Evolutionary conservation across 306 rosid genomes (phyloP).

Genomic region (Prunus campanulata): DNA sequence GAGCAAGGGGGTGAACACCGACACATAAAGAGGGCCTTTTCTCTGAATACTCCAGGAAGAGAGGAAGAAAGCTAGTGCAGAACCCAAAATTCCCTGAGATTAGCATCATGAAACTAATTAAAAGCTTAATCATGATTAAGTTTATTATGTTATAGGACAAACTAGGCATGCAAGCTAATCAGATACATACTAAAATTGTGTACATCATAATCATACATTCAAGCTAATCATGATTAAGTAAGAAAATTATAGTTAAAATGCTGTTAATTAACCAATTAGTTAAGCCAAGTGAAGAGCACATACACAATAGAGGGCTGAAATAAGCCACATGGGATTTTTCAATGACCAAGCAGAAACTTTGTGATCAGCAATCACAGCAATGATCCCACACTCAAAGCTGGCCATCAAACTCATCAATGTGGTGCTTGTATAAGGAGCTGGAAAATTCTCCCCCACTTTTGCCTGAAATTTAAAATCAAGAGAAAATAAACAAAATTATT

Average conservation of each 20-base stretch:
- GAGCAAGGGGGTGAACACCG: slow-evolving; percentile 65
- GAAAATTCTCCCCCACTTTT: slow-evolving; percentile 47
- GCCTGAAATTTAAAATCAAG: slow-evolving; percentile 44
- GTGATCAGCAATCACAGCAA: slow-evolving; percentile 49
- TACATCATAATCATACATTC: too few species aligned
- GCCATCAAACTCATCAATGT: slow-evolving; percentile 54
- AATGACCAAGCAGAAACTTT: slow-evolving; percentile 58
- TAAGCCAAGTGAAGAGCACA: background rate
- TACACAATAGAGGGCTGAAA: slow-evolving; percentile 61
- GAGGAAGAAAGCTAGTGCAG: slow-evolving; percentile 46
- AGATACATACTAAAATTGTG: too few species aligned
- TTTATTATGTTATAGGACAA: background rate
- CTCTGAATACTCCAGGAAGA: slow-evolving; percentile 65
- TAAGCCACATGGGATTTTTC: slow-evolving; percentile 35
- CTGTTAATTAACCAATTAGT: too few species aligned
- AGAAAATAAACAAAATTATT: background rate
- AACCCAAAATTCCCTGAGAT: slow-evolving; percentile 58
- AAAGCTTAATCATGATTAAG: background rate
- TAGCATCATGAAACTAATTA: background rate
- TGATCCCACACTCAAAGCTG: slow-evolving; percentile 53
- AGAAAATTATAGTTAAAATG: too few species aligned
- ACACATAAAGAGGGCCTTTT: slow-evolving; percentile 74
- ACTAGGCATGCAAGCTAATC: too few species aligned
- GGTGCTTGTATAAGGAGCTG: slow-evolving; percentile 81
- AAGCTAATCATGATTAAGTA: too few species aligned